These are phyloP conservation scores for Ziziphus jujuba DNA, from an alignment of 306 rosid species.

Conservation along the genomic window DNA sequence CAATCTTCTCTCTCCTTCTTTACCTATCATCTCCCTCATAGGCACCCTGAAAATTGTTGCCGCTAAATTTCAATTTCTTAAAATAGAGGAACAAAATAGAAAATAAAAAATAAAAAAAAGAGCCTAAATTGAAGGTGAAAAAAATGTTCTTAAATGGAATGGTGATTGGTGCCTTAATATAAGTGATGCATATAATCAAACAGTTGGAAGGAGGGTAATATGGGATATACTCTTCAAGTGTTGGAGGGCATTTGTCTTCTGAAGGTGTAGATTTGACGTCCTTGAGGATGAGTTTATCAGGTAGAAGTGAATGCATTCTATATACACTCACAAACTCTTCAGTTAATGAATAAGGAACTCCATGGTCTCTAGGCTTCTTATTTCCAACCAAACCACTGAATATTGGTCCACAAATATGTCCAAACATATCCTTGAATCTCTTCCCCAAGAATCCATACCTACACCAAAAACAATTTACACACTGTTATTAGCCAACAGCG, in stretches of 20 bases:
- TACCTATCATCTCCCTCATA: conserved; percentile 58
- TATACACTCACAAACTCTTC: conserved; percentile 78
- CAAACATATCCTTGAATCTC: conserved; percentile 62
- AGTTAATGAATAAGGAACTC: conserved; percentile 73
- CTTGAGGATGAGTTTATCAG: conserved; percentile 54
- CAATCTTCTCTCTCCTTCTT: conserved; percentile 56
- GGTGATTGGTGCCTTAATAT: too few species aligned
- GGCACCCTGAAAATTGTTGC: conserved; percentile 49
- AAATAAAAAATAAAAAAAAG: too few species aligned
- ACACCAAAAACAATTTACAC: conserved; percentile 9
- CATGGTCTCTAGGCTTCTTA: conserved; percentile 67
- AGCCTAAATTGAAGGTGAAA: too few species aligned
- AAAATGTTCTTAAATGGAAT: too few species aligned
- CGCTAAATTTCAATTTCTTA: too few species aligned
- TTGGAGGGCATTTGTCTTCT: conserved; percentile 47
- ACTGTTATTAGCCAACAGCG: background rate
- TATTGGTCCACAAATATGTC: conserved; percentile 57
- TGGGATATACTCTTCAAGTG: conserved; percentile 44
- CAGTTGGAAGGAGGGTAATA: conserved; percentile 5
- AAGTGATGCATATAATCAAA: background rate
- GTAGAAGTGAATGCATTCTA: conserved; percentile 75
- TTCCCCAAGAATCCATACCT: conserved; percentile 85
- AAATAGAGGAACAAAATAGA: too few species aligned
- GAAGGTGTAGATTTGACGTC: conserved; percentile 32
- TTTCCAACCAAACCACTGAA: conserved; percentile 71